phyloP scores from a whole-genome alignment of 805 yeast genomes.

The Trichomonascus vanleenenianus region DNA sequence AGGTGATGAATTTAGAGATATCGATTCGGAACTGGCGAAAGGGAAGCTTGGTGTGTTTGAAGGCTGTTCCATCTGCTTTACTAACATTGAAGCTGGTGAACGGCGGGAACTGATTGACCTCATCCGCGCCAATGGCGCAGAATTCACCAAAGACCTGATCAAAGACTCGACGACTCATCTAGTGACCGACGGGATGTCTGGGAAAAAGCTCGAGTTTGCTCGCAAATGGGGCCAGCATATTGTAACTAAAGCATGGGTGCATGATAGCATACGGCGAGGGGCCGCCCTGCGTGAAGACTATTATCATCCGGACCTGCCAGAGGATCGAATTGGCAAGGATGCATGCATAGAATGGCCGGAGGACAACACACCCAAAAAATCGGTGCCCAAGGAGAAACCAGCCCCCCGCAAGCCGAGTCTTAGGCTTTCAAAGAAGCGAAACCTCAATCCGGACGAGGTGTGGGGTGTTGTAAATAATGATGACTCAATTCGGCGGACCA shows the following conservation, averaged over 20 bases:
- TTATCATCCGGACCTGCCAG: slow-evolving; percentile 25
- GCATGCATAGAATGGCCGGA: slow-evolving; percentile 20
- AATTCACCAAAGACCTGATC: slow-evolving; percentile 22
- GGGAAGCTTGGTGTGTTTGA: slow-evolving; percentile 24
- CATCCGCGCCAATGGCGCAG: slow-evolving; percentile 30
- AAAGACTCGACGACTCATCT: slow-evolving; percentile 22
- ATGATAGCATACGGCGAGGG: slow-evolving; percentile 34
- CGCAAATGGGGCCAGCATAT: slow-evolving; percentile 33
- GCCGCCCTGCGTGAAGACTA: slow-evolving; percentile 34
- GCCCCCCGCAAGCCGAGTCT: not conserved
- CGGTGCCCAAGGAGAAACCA: not conserved
- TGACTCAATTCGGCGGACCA: not conserved
- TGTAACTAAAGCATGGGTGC: slow-evolving; percentile 39
- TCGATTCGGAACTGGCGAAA: slow-evolving; percentile 18
- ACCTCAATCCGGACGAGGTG: slow-evolving; percentile 3
- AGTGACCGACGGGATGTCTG: slow-evolving; percentile 24
- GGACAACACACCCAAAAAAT: not conserved
- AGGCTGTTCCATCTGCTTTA: slow-evolving; percentile 31
- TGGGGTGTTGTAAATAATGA: slow-evolving; percentile 10
- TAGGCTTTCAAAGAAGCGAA: not conserved
- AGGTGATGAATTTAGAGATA: slow-evolving; percentile 36
- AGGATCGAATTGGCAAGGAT: slow-evolving; percentile 27
- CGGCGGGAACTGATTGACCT: slow-evolving; percentile 20
- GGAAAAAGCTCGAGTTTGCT: slow-evolving; percentile 33
- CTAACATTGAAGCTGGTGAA: slow-evolving; percentile 29